Evolutionary conservation across 2,329 filamentous ascomycete genomes (phyloP).

Genomic region (Thelonectria rubi): DNA sequence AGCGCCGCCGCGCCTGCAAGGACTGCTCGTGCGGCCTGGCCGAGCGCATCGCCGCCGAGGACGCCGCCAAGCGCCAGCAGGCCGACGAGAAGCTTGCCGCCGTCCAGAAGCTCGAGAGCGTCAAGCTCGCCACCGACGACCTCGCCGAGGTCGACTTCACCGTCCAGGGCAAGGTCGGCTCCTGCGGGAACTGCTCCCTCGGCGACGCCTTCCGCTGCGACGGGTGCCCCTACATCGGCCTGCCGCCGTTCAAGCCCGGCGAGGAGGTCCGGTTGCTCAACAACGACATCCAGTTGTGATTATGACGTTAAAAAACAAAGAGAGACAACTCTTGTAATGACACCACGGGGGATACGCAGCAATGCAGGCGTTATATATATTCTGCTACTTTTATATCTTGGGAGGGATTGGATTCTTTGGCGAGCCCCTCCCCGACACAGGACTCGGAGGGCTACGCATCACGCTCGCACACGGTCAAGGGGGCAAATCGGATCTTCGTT

Average conservation of each 20-base stretch:
- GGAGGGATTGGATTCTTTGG: slow-evolving; percentile 31
- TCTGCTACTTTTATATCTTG: slow-evolving; percentile 26
- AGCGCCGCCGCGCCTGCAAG: slow-evolving; percentile 93
- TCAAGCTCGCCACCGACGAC: slow-evolving; percentile 80
- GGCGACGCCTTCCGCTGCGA: slow-evolving; percentile 88
- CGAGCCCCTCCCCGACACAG: slow-evolving; percentile 27
- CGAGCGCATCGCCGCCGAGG: slow-evolving; percentile 85
- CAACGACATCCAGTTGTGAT: slow-evolving; percentile 81
- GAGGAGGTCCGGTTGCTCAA: slow-evolving; percentile 92
- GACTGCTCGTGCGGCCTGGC: slow-evolving; percentile 97
- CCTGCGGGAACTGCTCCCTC: slow-evolving; percentile 91
- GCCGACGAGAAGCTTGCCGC: slow-evolving; percentile 71
- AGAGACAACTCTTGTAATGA: slow-evolving; percentile 24
- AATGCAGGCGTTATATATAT: slow-evolving; percentile 38
- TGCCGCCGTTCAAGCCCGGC: slow-evolving; percentile 96
- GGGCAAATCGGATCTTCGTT: slow-evolving; percentile 29
- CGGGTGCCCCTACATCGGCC: slow-evolving; percentile 81
- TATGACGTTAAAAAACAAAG: slow-evolving; percentile 29
- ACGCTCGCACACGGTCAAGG: slow-evolving; percentile 24
- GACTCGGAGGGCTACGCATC: slow-evolving; percentile 27
- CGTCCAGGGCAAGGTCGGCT: slow-evolving; percentile 94
- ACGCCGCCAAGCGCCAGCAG: slow-evolving; percentile 75
- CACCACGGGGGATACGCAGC: slow-evolving; percentile 27
- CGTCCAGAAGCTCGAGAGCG: slow-evolving; percentile 75
- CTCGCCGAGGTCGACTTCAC: slow-evolving; percentile 92